phyloP scores from a whole-genome alignment of 2,329 filamentous ascomycete genomes.

The Alternaria sp. region DNA sequence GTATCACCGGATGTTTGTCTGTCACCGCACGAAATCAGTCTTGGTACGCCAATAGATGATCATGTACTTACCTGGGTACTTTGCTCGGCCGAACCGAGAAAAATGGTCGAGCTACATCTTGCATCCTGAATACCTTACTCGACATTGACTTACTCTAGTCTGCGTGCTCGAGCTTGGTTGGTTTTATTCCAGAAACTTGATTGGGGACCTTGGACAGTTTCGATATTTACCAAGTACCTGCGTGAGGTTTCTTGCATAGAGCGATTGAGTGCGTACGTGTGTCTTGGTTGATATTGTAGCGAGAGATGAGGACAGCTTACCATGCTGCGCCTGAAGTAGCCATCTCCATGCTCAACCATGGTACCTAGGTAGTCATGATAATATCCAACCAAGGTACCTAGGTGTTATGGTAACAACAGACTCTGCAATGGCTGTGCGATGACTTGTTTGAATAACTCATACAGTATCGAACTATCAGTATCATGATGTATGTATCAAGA shows the following conservation, averaged over 20 bases:
- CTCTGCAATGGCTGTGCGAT: background rate
- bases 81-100: background rate
- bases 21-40: background rate
- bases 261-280: too few relatives aligned
- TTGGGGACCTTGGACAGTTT: background rate
- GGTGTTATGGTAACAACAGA: background rate
- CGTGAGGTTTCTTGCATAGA: background rate
- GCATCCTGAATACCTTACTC: background rate
- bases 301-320: background rate
- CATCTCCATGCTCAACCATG: background rate
- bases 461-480: background rate
- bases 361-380: background rate
- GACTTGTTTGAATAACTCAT: background rate
- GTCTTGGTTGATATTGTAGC: background rate
- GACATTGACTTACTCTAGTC: background rate
- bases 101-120: background rate
- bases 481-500: background rate
- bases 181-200: background rate
- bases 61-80: background rate
- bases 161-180: background rate
- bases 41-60: background rate
- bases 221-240: background rate
- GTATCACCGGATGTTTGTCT: background rate
- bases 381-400: background rate
- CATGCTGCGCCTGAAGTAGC: background rate